Evolutionary conservation across 73 alveolate genomes (phyloP), one percentile per base, ranked within the genome.

Genomic region (Paraurostyla sp.): DNA sequence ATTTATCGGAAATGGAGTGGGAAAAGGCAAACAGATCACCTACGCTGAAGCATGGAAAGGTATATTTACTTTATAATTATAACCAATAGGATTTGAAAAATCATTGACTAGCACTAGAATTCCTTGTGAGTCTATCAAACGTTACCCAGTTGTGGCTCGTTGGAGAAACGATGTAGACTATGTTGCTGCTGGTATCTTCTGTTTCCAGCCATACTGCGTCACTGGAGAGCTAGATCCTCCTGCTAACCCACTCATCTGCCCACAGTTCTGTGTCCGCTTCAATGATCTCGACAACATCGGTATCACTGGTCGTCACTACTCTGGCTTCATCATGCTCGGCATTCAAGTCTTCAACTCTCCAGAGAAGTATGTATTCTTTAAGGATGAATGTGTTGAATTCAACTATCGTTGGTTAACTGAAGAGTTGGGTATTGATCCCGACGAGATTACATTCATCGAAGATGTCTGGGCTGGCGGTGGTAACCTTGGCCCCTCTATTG

Each of bases 401-500:
- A 97, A 98, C 90, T 97, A 90, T 92, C 96, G 97, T 57, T 98
- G 99, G 99, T 93, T 98, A 50, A 96, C 96, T 54, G 97, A 98
- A 29, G 99, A 92, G 88, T 91, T 98, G 82, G 97, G 96, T 30
- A 98, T 98, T 51, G 94, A 92, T 20, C 98, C 98, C 48, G 99
- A 97, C 62, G 99, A 98, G 83, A 97, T 98, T 69, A 98, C 99
- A 22, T 94, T 98, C 76, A 96, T 98, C 88, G 99, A 98, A 96
- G 99, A 98, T 93, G 99, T 98, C 54, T 98, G 99, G 99, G 99
- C 99, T 45, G 99, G 99, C 29, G 99, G 99, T 88, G 99, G 99
- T 46, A 98, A 98, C 91, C 93, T 98, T 50, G 99, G 99, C 25
- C 99, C 99, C 54, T 97, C 98, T 33, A 98, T 98, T 76, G 99